phyloP scores from a whole-genome alignment of 2,329 filamentous ascomycete genomes.

The Dissoconium aciculare region DNA sequence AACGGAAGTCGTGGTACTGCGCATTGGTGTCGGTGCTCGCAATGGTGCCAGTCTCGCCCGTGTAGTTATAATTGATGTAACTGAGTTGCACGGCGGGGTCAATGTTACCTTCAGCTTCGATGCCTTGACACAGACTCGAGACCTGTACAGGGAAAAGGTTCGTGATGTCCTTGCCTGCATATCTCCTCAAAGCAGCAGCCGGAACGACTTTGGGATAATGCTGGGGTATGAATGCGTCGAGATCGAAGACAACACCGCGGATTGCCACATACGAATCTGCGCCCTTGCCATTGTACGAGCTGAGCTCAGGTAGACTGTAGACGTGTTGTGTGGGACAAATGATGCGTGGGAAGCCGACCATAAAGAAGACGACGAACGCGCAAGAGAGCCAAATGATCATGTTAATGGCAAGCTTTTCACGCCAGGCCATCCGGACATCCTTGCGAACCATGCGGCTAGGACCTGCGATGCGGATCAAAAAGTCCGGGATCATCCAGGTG shows the following conservation, averaged over 20 bases:
- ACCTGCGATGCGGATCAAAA: conserved; percentile 59
- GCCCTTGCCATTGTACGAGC: conserved; percentile 56
- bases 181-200: conserved; percentile 52
- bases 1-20: conserved; percentile 84
- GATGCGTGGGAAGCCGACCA: conserved; percentile 69
- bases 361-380: conserved; percentile 66
- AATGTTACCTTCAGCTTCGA: conserved; percentile 48
- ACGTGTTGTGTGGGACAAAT: conserved; percentile 89
- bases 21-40: conserved; percentile 55
- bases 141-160: conserved; percentile 87
- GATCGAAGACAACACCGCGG: conserved; percentile 76
- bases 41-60: conserved; percentile 50
- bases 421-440: conserved; percentile 84
- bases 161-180: conserved; percentile 78
- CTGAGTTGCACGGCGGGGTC: conserved; percentile 67
- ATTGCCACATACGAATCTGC: conserved; percentile 59
- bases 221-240: conserved; percentile 53
- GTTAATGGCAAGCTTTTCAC: conserved; percentile 97
- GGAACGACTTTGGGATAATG: conserved; percentile 64
- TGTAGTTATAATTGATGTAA: conserved; percentile 64
- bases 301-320: conserved; percentile 63
- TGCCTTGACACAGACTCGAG: conserved; percentile 73
- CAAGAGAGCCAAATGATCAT: conserved; percentile 89
- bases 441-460: conserved; percentile 65
- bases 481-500: conserved; percentile 80